A percentile compares a stretch with the other conserved stretches of the same genome.
Evolutionary conservation across 169 alveolate genomes (phyloP).

Genomic region (Cardiosporidium cionae): DNA sequence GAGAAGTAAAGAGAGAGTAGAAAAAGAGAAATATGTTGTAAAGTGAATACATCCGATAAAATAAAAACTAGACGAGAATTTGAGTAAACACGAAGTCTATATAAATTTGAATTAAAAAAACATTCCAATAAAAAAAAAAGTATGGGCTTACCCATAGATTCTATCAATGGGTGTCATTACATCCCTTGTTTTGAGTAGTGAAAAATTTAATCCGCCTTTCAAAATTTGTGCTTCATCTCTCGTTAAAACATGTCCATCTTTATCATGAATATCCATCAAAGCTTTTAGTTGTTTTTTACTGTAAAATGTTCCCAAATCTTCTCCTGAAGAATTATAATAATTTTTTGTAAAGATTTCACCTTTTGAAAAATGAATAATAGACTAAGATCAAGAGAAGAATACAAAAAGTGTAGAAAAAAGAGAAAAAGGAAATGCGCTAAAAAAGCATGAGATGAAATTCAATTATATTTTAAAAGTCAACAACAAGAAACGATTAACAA

Average conservation of each 20-base stretch:
- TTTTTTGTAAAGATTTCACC: too few relatives aligned
- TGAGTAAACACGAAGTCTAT: background rate
- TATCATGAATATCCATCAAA: conserved; percentile 15
- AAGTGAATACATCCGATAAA: background rate
- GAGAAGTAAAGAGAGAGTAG: background rate
- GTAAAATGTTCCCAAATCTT: conserved; percentile 29
- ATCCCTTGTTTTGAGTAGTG: background rate
- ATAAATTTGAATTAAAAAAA: too few relatives aligned
- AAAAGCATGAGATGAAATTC: background rate
- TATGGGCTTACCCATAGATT: conserved; percentile 23
- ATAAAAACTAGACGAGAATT: background rate
- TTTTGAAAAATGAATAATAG: too few relatives aligned
- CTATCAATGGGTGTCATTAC: conserved; percentile 26
- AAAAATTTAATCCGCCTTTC: conserved; percentile 24
- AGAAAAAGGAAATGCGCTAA: background rate
- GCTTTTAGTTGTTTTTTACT: conserved; percentile 19
- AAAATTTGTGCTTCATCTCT: conserved; percentile 27
- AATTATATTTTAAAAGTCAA: too few relatives aligned
- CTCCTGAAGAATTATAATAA: conserved; percentile 29
- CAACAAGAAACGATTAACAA: background rate
- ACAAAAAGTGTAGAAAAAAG: background rate
- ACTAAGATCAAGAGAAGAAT: background rate
- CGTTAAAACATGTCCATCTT: conserved; percentile 16
- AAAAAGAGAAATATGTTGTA: background rate
- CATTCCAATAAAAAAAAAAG: too few relatives aligned